phyloP scores from a whole-genome alignment of 2,329 filamentous ascomycete genomes.

The Tolypocladium guangdongense region DNA sequence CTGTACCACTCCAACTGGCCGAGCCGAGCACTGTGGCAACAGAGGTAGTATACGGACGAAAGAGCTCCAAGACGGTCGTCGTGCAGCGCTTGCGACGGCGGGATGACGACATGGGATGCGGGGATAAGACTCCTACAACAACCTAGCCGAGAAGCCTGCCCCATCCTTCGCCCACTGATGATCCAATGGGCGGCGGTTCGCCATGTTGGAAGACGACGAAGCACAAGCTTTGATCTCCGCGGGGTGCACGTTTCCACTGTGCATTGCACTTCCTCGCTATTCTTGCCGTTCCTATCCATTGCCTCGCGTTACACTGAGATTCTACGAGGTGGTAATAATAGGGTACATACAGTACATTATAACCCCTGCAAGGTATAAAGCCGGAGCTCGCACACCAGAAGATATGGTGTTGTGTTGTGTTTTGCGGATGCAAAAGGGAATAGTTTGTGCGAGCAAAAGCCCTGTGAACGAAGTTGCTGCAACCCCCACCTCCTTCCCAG shows the following conservation, averaged over 20 bases:
- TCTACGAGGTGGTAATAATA: too few species aligned
- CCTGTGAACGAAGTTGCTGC: too few species aligned
- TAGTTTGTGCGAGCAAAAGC: neutral
- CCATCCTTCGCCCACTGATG: neutral
- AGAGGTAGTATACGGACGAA: too few species aligned
- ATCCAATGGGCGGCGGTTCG: neutral
- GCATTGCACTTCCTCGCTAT: too few species aligned
- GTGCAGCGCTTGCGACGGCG: neutral
- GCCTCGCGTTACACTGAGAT: too few species aligned
- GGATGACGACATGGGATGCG: constrained; percentile 1
- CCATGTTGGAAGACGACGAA: neutral
- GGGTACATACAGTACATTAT: too few species aligned
- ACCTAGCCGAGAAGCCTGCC: neutral
- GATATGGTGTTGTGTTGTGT: neutral
- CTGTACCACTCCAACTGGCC: neutral
- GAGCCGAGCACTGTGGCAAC: too few species aligned
- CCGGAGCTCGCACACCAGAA: too few species aligned
- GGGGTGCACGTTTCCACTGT: too few species aligned
- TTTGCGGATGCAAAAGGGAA: neutral
- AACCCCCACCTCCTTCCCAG: too few species aligned
- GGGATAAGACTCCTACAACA: neutral
- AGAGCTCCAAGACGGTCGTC: neutral
- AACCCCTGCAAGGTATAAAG: too few species aligned
- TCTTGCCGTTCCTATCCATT: too few species aligned
- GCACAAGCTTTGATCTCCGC: neutral